phyloP scores from a whole-genome alignment of 345 rosid genomes.

The Pugionium cornutum region DNA sequence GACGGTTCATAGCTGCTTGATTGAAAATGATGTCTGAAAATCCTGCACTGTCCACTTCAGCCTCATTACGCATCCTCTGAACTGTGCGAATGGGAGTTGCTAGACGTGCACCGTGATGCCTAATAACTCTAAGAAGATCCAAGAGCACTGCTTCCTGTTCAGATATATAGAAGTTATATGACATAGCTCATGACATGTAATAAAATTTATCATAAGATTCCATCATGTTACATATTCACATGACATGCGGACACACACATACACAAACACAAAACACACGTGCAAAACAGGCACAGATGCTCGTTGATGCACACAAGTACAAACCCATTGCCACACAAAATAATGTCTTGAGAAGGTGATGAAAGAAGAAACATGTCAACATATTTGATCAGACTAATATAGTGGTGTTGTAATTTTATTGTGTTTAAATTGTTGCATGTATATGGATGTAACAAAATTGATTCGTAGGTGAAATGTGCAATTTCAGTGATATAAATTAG shows the following conservation, averaged over 20 bases:
- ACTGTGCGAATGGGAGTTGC: conserved; percentile 95
- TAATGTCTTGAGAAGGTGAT: neutral
- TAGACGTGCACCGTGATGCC: conserved; percentile 84
- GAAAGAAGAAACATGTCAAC: conserved; percentile 5
- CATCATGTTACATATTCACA: neutral
- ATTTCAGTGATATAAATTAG: neutral
- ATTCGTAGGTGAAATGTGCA: neutral
- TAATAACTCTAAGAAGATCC: conserved; percentile 90
- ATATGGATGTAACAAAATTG: neutral
- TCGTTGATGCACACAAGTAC: neutral
- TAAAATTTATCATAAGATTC: conserved; percentile 20
- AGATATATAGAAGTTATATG: conserved; percentile 16
- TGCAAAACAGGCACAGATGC: neutral
- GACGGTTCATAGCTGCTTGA: conserved; percentile 56
- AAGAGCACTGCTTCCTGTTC: conserved; percentile 82
- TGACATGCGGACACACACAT: neutral
- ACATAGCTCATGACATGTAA: conserved; percentile 21
- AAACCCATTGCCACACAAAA: neutral
- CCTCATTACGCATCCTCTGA: conserved; percentile 67
- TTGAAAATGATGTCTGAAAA: conserved; percentile 61
- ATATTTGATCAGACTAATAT: conserved; percentile 8
- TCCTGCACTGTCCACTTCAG: conserved; percentile 68
- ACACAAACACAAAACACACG: conserved; percentile 11
- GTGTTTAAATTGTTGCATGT: too few species aligned
- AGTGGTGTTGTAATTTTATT: too few species aligned